Evolutionary conservation across 148 eudicot genomes (phyloP), one percentile per base, ranked within the genome.

Genomic region (Beta vulgaris): DNA sequence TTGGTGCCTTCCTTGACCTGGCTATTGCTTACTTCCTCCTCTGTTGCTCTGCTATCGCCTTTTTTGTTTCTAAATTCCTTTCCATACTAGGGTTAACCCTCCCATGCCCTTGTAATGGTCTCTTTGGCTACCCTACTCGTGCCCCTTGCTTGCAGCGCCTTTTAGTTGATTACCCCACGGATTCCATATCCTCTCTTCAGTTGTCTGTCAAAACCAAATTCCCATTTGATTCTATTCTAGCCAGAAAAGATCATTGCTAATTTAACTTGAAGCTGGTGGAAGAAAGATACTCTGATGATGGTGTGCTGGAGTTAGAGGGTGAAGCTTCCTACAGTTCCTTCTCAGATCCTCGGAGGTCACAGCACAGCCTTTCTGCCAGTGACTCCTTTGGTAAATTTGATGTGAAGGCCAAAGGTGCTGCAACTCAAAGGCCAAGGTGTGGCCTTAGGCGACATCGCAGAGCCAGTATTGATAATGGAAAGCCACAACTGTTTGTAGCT

Each of bases 1-100:
- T 92, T 29, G 97, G 90, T 70, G 99, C 99, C 39, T 95, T 89
- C 83, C 86, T 92, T 82, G 97, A 95, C 85, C 90, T 95, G 64
- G 85, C 85, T 37, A 84, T 95, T 44, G 91, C 98, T 13, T 92
- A 89, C 79, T 80, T 89, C 62, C 85, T 95, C 61, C 89, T 92
- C 3, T 92, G 91, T 75, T 89, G 88, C 76, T 88, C 99, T 39
- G 76, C 87, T n/a, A 31, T 88, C 16, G 90, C 90, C 48, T 92
- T 76, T 73, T 79, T 91, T 21, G 66, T 86, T 16, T 77, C 93
- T 16, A 87, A 83, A 61, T 85, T 91, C 79, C 78, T 95, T 48
- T 84, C 78, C 36, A 71, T 95, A 34, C 84, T 95, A 32, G 99
- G 99, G 6, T 75, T 95, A 35, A 49, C 80, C 66, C 80, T 95